A percentile compares a stretch with the other conserved stretches of the same genome.
Evolutionary conservation across 768 basidiomycete genomes (phyloP).

Genomic region (Kwoniella botswanensis): DNA sequence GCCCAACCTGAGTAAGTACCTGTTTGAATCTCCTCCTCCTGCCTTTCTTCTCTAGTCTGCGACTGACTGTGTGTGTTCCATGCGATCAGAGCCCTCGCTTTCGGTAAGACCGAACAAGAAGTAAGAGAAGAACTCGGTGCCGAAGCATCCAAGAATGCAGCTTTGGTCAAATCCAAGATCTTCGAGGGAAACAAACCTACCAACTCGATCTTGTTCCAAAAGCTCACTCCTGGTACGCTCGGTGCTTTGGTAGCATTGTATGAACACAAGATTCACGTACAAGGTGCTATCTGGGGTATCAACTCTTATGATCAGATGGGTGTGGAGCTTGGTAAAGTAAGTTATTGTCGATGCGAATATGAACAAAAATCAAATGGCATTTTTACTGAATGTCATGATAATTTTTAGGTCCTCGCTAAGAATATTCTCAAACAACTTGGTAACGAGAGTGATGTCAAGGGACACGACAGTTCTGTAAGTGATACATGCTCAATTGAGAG

Average conservation of each 20-base stretch:
- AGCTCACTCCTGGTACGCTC: conserved; percentile 85
- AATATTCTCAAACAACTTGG: conserved; percentile 87
- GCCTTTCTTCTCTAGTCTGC: background rate
- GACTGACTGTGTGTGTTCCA: background rate
- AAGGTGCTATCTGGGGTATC: conserved; percentile 97
- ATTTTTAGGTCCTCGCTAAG: conserved; percentile 77
- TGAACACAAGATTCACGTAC: conserved; percentile 97
- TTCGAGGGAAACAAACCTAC: conserved; percentile 97
- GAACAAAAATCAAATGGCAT: background rate
- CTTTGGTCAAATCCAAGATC: conserved; percentile 93
- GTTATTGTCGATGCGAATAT: conserved; percentile 2
- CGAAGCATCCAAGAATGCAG: conserved; percentile 70
- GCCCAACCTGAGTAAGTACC: conserved; percentile 80
- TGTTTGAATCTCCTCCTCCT: background rate
- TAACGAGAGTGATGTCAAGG: conserved; percentile 66
- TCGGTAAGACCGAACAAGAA: conserved; percentile 92
- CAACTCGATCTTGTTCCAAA: conserved; percentile 93
- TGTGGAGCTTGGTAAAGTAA: conserved; percentile 88
- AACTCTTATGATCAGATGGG: conserved; percentile 99
- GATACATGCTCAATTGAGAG: conserved; percentile 1
- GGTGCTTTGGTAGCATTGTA: conserved; percentile 63
- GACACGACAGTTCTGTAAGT: conserved; percentile 82
- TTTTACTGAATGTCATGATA: background rate
- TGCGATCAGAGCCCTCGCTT: conserved; percentile 73
- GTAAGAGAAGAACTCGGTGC: conserved; percentile 67